Conservation (phyloP, 2,329 filamentous ascomycete species). For the Alternaria hordeiaustralica region DNA sequence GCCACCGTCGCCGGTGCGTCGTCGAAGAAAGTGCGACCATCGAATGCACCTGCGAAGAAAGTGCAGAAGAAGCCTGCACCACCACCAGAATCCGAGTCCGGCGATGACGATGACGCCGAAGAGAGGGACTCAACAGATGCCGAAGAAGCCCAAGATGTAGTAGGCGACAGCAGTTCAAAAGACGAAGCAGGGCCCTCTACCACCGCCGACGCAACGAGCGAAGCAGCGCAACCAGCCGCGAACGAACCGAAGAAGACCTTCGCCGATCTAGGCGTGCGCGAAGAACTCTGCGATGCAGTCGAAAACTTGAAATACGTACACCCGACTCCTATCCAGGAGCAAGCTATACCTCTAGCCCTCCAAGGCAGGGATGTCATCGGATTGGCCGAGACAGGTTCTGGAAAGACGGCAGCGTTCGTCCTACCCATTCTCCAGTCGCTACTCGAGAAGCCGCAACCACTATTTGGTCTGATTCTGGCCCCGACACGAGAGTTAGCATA, state of each 20-base stretch:
- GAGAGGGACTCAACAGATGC: slow-evolving; percentile 1
- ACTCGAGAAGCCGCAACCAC: slow-evolving; percentile 82
- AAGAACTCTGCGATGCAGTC: slow-evolving; percentile 89
- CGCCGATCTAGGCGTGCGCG: slow-evolving; percentile 78
- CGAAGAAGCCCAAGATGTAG: slow-evolving; percentile 13
- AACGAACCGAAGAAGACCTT: slow-evolving; percentile 65
- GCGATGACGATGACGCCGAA: slow-evolving; percentile 24
- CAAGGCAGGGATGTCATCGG: slow-evolving; percentile 87
- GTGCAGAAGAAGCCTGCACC: slow-evolving; percentile 17
- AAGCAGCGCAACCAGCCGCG: not conserved
- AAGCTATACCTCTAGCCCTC: slow-evolving; percentile 83
- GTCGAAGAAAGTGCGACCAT: slow-evolving; percentile 21
- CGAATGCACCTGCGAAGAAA: slow-evolving; percentile 24
- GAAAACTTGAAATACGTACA: slow-evolving; percentile 78
- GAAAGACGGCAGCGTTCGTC: slow-evolving; percentile 95
- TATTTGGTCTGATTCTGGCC: slow-evolving; percentile 89
- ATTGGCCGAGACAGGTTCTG: slow-evolving; percentile 91
- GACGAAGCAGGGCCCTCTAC: slow-evolving; percentile 2
- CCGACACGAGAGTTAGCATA: slow-evolving; percentile 92
- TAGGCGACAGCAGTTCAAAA: not conserved
- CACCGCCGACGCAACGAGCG: slow-evolving; percentile 5
- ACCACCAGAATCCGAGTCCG: slow-evolving; percentile 32
- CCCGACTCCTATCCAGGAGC: slow-evolving; percentile 86
- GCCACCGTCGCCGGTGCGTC: slow-evolving; percentile 9
- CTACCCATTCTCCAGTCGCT: slow-evolving; percentile 89